Percentiles rank a stretch among this genome's conserved stretches.
These are phyloP conservation scores for Dendrobium nobile DNA, from an alignment of 106 monocot genomes.

Conservation along the genomic window DNA sequence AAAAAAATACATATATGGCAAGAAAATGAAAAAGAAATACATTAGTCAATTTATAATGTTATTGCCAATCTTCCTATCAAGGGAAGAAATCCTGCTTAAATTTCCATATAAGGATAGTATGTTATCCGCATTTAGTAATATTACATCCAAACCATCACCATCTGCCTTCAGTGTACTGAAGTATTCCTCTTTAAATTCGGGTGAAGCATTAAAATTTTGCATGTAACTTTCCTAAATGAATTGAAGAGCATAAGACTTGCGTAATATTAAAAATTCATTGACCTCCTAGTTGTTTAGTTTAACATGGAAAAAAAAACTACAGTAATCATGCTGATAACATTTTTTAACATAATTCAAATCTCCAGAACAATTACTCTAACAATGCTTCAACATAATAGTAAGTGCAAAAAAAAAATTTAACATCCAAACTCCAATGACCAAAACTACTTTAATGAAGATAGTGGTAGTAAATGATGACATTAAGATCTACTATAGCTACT, in stretches of 20 bases:
- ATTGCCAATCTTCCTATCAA: too few relatives aligned
- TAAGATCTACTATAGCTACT: constrained; percentile 5
- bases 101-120: too few relatives aligned
- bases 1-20: too few relatives aligned
- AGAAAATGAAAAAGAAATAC: too few relatives aligned
- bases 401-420: constrained; percentile 13
- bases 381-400: constrained; percentile 29
- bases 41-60: too few relatives aligned
- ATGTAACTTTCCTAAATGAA: not conserved
- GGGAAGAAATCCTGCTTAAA: too few relatives aligned
- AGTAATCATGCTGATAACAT: constrained; percentile 13
- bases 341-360: constrained; percentile 9
- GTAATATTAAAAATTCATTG: constrained; percentile 15
- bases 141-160: constrained; percentile 7
- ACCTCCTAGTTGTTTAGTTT: constrained; percentile 22
- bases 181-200: constrained; percentile 19
- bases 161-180: constrained; percentile 16
- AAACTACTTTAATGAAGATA: constrained; percentile 21
- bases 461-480: constrained; percentile 28
- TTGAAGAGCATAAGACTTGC: constrained; percentile 8
- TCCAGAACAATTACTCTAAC: constrained; percentile 20
- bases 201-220: constrained; percentile 14
- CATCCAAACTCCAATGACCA: constrained; percentile 8
- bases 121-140: too few relatives aligned
- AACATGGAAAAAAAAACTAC: constrained; percentile 22